Evolutionary conservation across 2,329 filamentous ascomycete species (phyloP), one percentile per base, ranked within the genome.

Genomic region (Ceratocystiopsis minuta): DNA sequence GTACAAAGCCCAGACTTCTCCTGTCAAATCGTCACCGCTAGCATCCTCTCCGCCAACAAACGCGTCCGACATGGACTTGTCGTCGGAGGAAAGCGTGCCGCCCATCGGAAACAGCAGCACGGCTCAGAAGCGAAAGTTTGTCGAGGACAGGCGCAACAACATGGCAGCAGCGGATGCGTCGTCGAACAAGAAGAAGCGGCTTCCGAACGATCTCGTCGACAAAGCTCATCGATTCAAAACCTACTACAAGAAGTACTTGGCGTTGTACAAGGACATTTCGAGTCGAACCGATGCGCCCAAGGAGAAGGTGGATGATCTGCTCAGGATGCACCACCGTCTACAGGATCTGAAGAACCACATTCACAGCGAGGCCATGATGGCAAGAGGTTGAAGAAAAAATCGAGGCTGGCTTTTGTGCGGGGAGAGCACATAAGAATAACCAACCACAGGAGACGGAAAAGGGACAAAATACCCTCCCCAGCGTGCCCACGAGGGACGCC

Each of bases 11-110:
- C 20, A 65, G 46, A 75, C 67, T 0, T 75, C 72, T 7, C 72
- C 72, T 0, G 62, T 63, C 40, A 78, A 78, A 53, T 78, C 75
- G 3, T 78, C 75, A 11, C 75, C 74, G 4, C 60, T 78, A 16
- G 73, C 73, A n/a, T 73, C 72, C 2, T 78, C 74, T 7, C 72
- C 74, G 13, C 74, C 74, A 0, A 77, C 74, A 9, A 78, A 78
- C 47, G 75, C 72, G 1, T 77, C 73, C 1, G 74, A 78, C 44
- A 57, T 77, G 34, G 72, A 75, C 28, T 60, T 48, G 28, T 37
- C 57, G 34, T 44, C 48, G 16, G 50, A 51, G 31, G 50, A 52
- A 32, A 48, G 46, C 18, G 44, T 51, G 24, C 48, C 48, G 9
- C 49, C 46, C 6, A 60, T 37, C 48, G 55, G 39, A 46, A 53